Evolutionary conservation across 345 rosid genomes (phyloP).

Genomic region (Aquilaria sinensis): DNA sequence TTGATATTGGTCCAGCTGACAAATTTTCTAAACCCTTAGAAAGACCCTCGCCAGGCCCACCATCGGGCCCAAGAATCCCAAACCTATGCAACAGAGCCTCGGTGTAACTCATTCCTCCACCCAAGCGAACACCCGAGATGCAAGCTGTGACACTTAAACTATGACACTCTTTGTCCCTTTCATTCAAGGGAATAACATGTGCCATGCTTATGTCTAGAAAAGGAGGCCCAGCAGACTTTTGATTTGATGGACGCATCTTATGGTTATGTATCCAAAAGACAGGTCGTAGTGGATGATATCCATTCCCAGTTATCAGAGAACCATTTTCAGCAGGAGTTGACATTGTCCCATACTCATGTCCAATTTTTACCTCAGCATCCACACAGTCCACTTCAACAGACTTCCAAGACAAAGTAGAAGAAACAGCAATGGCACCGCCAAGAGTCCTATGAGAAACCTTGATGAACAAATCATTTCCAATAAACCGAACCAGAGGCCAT

Average conservation of each 20-base stretch:
- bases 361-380: conserved; percentile 51
- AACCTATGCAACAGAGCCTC: conserved; percentile 90
- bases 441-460: conserved; percentile 94
- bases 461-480: conserved; percentile 63
- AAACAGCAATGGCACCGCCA: conserved; percentile 94
- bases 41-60: conserved; percentile 89
- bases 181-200: conserved; percentile 84
- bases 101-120: conserved; percentile 95
- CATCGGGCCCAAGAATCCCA: conserved; percentile 85
- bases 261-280: conserved; percentile 84
- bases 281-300: conserved; percentile 54
- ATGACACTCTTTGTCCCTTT: conserved; percentile 76
- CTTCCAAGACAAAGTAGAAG: conserved; percentile 75
- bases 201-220: conserved; percentile 70
- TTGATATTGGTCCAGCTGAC: conserved; percentile 79
- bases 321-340: conserved; percentile 29
- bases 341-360: conserved; percentile 25
- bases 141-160: conserved; percentile 75
- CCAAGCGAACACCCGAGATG: conserved; percentile 82
- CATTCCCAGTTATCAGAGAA: conserved; percentile 30
- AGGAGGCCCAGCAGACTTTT: conserved; percentile 35
- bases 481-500: conserved; percentile 82
- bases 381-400: conserved; percentile 78
- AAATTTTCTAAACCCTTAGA: conserved; percentile 75
- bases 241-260: conserved; percentile 33